phyloP scores from a whole-genome alignment of 768 basidiomycete genomes.

The Leccinellum luteum region DNA sequence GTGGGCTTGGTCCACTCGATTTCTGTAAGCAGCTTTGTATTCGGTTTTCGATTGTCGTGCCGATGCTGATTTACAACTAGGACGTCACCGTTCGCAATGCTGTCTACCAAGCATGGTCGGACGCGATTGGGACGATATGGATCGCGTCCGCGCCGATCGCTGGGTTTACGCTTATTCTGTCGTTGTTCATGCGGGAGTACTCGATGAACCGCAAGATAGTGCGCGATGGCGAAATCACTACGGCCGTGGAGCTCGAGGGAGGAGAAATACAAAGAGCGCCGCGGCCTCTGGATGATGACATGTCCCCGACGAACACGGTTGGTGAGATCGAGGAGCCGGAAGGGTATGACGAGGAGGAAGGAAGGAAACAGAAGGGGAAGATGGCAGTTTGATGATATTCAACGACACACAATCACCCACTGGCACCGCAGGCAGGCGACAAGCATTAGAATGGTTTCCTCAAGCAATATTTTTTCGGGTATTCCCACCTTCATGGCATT shows the following conservation, averaged over 20 bases:
- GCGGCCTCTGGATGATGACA: neutral
- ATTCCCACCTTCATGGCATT: neutral
- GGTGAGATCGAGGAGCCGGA: neutral
- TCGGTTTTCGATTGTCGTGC: neutral
- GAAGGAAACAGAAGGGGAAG: neutral
- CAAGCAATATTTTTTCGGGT: neutral
- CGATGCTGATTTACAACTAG: constrained; percentile 26
- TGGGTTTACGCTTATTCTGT: constrained; percentile 49
- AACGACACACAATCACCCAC: neutral
- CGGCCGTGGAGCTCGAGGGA: constrained; percentile 33
- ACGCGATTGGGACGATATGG: constrained; percentile 65
- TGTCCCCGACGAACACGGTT: neutral
- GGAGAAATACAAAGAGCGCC: neutral
- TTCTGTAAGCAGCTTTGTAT: constrained; percentile 7
- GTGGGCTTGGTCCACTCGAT: constrained; percentile 41
- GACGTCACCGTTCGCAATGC: constrained; percentile 47
- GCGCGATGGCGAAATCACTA: constrained; percentile 29
- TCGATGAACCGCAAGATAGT: constrained; percentile 54
- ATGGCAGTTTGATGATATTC: neutral
- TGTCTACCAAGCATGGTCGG: constrained; percentile 63
- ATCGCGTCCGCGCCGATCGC: constrained; percentile 57
- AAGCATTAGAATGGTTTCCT: neutral
- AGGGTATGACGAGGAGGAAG: neutral
- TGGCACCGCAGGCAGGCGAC: neutral
- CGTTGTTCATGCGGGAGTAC: constrained; percentile 59